These are phyloP conservation scores for Suillus placidus DNA, from an alignment of 768 basidiomycete species.

Conservation along the genomic window DNA sequence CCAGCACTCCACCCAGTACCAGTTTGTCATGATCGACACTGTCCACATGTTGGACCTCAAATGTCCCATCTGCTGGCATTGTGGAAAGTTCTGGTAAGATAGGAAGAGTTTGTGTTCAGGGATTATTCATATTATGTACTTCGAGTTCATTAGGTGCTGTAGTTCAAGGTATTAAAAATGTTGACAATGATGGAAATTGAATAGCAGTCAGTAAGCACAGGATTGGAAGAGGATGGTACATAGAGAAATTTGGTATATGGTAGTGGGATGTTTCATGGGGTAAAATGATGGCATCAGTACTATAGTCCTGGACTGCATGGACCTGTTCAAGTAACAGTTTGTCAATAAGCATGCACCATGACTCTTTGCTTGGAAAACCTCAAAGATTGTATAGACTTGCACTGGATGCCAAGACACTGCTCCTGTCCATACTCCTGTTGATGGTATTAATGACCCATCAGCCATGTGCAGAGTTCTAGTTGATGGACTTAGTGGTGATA, in stretches of 20 bases:
- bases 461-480: conserved; percentile 15
- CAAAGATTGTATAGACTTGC: not conserved
- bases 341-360: conserved; percentile 34
- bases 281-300: conserved; percentile 5
- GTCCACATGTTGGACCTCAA: no score
- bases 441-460: conserved; percentile 22
- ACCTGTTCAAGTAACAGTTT: conserved; percentile 30
- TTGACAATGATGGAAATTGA: not conserved
- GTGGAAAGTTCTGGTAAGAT: no score
- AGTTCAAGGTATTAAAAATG: not conserved
- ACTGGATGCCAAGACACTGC: not conserved
- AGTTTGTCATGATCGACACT: no score
- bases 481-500: no score
- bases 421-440: conserved; percentile 14
- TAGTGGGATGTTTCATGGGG: accelerated
- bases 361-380: conserved; percentile 25
- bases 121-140: no score
- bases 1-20: no score
- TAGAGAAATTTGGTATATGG: not conserved
- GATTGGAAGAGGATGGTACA: not conserved
- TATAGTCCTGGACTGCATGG: conserved; percentile 29
- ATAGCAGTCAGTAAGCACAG: not conserved
- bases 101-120: no score
- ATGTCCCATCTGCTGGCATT: no score
- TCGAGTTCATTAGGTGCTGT: no score